Percentiles rank a stretch among this genome's conserved stretches.
Conservation (phyloP, 1,284 basidiomycete species). For the Trametes polyzona region DNA sequence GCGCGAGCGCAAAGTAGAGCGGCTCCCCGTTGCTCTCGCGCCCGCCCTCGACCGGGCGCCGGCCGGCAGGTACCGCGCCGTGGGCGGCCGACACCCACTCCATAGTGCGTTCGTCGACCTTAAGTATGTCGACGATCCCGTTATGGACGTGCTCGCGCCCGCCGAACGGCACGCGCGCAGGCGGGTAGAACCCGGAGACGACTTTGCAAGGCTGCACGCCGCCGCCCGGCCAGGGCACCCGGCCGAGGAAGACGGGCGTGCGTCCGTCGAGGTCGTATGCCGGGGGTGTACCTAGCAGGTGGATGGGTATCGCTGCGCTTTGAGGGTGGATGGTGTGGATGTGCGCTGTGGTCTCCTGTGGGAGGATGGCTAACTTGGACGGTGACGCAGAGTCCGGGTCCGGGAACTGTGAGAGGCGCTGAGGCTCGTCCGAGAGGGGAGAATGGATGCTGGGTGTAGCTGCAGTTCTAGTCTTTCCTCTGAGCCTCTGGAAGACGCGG, state of each 20-base stretch:
- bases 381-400: no score
- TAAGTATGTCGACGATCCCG: conserved; percentile 71
- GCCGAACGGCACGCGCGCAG: conserved; percentile 63
- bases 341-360: neutral
- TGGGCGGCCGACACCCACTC: conserved; percentile 66
- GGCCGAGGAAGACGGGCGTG: conserved; percentile 69
- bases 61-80: conserved; percentile 56
- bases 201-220: conserved; percentile 83
- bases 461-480: no score
- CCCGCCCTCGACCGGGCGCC: conserved; percentile 46
- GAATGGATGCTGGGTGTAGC: no score
- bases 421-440: no score
- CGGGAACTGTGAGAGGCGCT: no score
- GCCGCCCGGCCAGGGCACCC: conserved; percentile 57
- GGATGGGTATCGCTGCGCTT: conserved; percentile 48
- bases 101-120: conserved; percentile 66
- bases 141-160: conserved; percentile 60
- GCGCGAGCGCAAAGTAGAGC: conserved; percentile 41
- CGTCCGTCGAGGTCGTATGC: conserved; percentile 55
- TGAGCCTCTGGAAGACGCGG: no score
- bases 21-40: conserved; percentile 43
- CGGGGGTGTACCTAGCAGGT: conserved; percentile 49
- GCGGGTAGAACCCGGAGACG: conserved; percentile 52
- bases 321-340: conserved; percentile 25
- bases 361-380: no score